These are phyloP conservation scores for Sarocladiaceae sp. DNA, from an alignment of 2,329 filamentous ascomycete species.

Conservation along the genomic window DNA sequence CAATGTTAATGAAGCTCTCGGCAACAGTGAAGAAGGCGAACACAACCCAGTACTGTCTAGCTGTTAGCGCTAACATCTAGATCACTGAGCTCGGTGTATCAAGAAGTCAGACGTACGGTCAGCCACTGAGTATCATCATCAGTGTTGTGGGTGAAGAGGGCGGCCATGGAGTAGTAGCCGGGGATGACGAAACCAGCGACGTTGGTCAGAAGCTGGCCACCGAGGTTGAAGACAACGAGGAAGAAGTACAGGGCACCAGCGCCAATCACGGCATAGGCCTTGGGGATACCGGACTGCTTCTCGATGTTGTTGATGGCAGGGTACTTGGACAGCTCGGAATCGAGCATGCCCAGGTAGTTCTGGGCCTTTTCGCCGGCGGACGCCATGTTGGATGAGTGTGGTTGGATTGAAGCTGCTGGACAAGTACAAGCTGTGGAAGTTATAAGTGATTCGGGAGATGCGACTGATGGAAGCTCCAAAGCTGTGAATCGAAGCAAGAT, in stretches of 20 bases:
- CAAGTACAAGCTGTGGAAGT: neutral
- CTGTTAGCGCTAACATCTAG: conserved; percentile 27
- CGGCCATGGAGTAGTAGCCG: conserved; percentile 77
- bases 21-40: conserved; percentile 78
- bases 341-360: conserved; percentile 72
- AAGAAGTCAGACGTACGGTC: conserved; percentile 50
- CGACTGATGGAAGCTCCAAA: neutral
- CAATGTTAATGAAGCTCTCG: conserved; percentile 77
- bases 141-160: conserved; percentile 68
- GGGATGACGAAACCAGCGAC: conserved; percentile 79
- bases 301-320: conserved; percentile 79
- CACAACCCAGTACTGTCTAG: conserved; percentile 77
- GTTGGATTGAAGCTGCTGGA: neutral
- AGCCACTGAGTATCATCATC: conserved; percentile 79
- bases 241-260: conserved; percentile 79
- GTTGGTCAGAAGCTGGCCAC: conserved; percentile 83
- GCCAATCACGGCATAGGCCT: conserved; percentile 79
- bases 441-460: neutral
- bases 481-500: conserved; percentile 6
- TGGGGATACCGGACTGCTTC: conserved; percentile 77
- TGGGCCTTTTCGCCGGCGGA: conserved; percentile 72
- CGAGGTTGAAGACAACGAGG: conserved; percentile 89
- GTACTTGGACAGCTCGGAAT: conserved; percentile 87
- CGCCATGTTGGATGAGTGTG: conserved; percentile 53
- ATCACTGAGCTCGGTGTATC: neutral